Evolutionary conservation across 495 filamentous ascomycete species (phyloP), one percentile per base, ranked within the genome.

Genomic region (Friedmanniomyces endolithicus): DNA sequence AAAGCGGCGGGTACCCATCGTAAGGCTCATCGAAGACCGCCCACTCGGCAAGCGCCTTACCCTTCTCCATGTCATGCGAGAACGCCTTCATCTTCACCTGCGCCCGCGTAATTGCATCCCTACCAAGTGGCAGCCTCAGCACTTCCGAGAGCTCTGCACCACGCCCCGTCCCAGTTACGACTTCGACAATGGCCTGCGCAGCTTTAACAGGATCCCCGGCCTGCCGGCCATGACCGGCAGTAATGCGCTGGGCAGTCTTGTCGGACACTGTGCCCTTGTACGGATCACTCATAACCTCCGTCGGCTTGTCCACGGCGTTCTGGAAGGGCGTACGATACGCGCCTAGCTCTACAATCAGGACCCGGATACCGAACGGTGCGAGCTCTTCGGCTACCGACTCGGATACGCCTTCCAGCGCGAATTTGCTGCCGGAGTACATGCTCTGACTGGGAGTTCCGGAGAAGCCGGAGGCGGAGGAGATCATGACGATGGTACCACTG

Each of bases 381-480:
- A 60, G 53, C 31, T 60, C 57, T 11, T 33, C 52, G 29, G 57
- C 57, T 14, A 60, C 31, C 8, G 57, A 48, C 29, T 59, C 56
- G 7, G 50, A 48, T 16, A 35, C 33, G 53, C 64, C 64, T 57
- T 67, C 64, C 19, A 67, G 27, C 1, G 64, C 64, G 29, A 63
- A 62, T 52, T 67, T 67, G 24, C 57, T 53, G n/a, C 46, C 60
- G n/a, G 51, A 50, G 48, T 64, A 67, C 8, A 57, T 19, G 27
- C 57, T 51, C 16, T 44, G 37, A 16, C 25, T 37, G 3, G 57
- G 34, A n/a, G 55, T 33, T 22, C 63, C 60, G 34, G 33, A 33
- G 47, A 60, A 56, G 31, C 58, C 63, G 23, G 50, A 56, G 12
- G 48, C 35, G 25, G 54, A 61, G 1, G 63, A 65, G 8, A 67